Evolutionary conservation across 345 rosid species (phyloP), one percentile per base, ranked within the genome.

Genomic region (Aquilaria yunnanensis): DNA sequence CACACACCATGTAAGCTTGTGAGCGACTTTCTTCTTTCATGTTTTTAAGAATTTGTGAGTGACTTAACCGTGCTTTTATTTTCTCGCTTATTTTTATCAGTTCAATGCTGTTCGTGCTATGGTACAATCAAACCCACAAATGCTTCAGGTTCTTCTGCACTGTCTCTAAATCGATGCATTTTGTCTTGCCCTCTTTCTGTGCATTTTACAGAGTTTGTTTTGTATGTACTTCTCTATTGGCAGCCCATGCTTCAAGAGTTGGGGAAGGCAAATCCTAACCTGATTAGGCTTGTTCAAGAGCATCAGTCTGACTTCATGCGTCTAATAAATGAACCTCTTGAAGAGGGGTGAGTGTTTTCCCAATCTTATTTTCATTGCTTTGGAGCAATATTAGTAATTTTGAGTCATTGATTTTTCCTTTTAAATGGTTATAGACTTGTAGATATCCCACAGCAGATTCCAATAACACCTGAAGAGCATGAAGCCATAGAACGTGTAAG

Each of bases 171-270:
- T 13, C 2, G 34, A 41, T 51, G 2, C 37, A 5, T 61, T 13
- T 23, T 23, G 6, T 51, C 49, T 14, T 6, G 0, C 23, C 37
- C 4, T 30, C 30, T 29, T 43, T 47, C 3, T 23, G 3, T 34
- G 23, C 12, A 13, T 55, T 48, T 51, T 63, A 46, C 11, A 14
- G 50, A 30, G 51, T 9, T 14, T 49, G 51, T 33, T 59, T 23
- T 23, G 23, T 23, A 23, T 66, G 29, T 68, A 43, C 16, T 43
- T 14, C 53, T 60, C 23, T 23, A 23, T 70, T 58, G 64, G 67
- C 81, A 92, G 98, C 98, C 95, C 41, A 83, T 89, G 98, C 92
- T 92, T 76, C 98, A 85, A 73, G 95, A 92, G 65, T 72, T 92
- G 69, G 96, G 98, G 47, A 87, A 87, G 60, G 92, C 89, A 65